These are phyloP conservation scores for Flaveria trinervia DNA, from an alignment of 129 eudicot species.

Conservation along the genomic window DNA sequence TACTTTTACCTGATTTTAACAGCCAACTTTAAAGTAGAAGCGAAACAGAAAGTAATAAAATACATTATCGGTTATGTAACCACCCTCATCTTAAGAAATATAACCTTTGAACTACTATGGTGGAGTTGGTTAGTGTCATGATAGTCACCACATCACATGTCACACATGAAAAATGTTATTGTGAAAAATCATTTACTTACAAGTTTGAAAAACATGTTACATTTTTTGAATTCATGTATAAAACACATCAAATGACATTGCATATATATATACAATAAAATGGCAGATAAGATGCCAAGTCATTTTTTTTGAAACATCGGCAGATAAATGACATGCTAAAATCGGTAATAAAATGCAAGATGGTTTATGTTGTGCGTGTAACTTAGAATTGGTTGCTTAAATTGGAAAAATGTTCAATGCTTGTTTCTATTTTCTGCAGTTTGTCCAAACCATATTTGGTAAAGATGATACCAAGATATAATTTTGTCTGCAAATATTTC, in stretches of 20 bases:
- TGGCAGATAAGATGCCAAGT: not conserved
- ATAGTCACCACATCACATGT: not conserved
- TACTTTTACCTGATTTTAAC: not conserved
- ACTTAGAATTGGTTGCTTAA: not conserved
- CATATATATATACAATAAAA: not conserved
- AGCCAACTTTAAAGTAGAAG: not conserved
- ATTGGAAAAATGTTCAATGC: not conserved
- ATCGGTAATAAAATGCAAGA: not conserved
- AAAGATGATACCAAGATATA: conserved; percentile 60
- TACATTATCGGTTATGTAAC: not conserved
- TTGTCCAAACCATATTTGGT: conserved; percentile 7
- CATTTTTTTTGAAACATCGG: not conserved
- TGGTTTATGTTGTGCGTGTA: not conserved
- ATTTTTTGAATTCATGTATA: not conserved
- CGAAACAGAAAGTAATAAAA: not conserved
- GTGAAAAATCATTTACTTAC: not conserved
- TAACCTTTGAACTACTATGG: not conserved
- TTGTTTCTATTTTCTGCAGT: not conserved
- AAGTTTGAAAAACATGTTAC: not conserved
- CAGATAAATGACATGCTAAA: not conserved
- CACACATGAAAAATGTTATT: not conserved
- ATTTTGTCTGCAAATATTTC: conserved; percentile 77
- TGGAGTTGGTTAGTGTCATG: not conserved
- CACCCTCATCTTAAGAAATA: not conserved
- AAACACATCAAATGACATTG: not conserved